Percentiles rank a stretch among this genome's conserved stretches.
Conservation (phyloP, 768 basidiomycete genomes). For the Rhizopogon sp. region DNA sequence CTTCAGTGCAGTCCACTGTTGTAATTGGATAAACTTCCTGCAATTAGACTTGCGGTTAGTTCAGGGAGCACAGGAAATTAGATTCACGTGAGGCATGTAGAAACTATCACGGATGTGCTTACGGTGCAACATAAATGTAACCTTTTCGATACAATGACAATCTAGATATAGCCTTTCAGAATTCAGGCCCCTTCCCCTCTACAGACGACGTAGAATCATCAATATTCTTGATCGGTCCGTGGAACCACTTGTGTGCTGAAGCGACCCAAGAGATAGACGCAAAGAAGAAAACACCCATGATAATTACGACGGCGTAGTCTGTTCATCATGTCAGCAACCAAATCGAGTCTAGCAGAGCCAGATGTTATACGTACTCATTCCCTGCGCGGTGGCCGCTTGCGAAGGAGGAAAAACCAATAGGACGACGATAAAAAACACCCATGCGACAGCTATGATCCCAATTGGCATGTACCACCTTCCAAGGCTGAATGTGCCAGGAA, state of each 20-base stretch:
- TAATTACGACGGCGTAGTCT: slow-evolving; percentile 70
- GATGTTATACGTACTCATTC: slow-evolving; percentile 50
- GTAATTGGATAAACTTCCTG: no score
- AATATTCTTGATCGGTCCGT: slow-evolving; percentile 54
- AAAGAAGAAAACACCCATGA: slow-evolving; percentile 61
- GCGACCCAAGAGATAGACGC: slow-evolving; percentile 59
- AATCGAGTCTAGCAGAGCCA: not conserved
- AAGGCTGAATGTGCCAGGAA: slow-evolving; percentile 56
- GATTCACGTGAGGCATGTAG: not conserved
- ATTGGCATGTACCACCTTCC: slow-evolving; percentile 58
- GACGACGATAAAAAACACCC: slow-evolving; percentile 60
- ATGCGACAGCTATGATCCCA: slow-evolving; percentile 56
- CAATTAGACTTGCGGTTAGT: not conserved
- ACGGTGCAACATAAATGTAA: not conserved
- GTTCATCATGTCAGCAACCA: slow-evolving; percentile 1
- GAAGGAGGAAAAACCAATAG: slow-evolving; percentile 54
- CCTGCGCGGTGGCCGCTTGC: slow-evolving; percentile 33
- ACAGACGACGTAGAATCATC: slow-evolving; percentile 15
- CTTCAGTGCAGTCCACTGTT: not conserved
- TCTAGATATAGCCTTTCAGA: not conserved
- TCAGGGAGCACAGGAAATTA: not conserved
- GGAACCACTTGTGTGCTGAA: slow-evolving; percentile 70
- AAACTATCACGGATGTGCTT: not conserved
- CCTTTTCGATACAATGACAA: not conserved
- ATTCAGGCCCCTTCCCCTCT: slow-evolving; percentile 6